Evolutionary conservation across 306 rosid genomes (phyloP).

Genomic region (Vigna reflexopilosa): DNA sequence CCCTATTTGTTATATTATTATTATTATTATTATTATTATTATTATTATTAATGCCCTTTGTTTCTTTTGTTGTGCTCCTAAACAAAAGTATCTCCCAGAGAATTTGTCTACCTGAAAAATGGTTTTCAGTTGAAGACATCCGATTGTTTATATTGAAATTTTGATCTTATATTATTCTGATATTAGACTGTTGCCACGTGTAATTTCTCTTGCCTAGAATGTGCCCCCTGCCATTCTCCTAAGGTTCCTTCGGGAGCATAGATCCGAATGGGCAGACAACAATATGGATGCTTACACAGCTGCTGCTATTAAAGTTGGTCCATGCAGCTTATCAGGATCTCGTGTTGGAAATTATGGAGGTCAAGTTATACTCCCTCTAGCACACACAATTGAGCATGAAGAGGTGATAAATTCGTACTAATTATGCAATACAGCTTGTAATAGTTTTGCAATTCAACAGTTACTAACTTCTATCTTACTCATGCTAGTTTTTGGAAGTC

Average conservation of each 20-base stretch:
- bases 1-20: conserved; percentile 1
- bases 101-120: background rate
- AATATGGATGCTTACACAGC: conserved; percentile 96
- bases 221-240: conserved; percentile 97
- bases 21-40: background rate
- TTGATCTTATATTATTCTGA: conserved; percentile 16
- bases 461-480: conserved; percentile 14
- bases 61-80: background rate
- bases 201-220: conserved; percentile 60
- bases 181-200: conserved; percentile 26
- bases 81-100: background rate
- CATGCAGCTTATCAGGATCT: conserved; percentile 90
- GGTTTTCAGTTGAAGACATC: conserved; percentile 2
- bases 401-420: conserved; percentile 60
- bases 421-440: background rate
- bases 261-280: conserved; percentile 99
- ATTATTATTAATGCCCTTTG: conserved; percentile 14
- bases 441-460: background rate
- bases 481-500: conserved; percentile 82
- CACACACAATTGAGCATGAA: conserved; percentile 95
- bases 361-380: conserved; percentile 96
- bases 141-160: background rate
- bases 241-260: conserved; percentile 91
- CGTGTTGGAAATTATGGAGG: conserved; percentile 90
- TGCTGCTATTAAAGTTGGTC: conserved; percentile 95